Percentiles rank a stretch among this genome's conserved stretches.
Evolutionary conservation across 106 monocot genomes (phyloP).

Genomic region (Xerophyta viscosa): DNA sequence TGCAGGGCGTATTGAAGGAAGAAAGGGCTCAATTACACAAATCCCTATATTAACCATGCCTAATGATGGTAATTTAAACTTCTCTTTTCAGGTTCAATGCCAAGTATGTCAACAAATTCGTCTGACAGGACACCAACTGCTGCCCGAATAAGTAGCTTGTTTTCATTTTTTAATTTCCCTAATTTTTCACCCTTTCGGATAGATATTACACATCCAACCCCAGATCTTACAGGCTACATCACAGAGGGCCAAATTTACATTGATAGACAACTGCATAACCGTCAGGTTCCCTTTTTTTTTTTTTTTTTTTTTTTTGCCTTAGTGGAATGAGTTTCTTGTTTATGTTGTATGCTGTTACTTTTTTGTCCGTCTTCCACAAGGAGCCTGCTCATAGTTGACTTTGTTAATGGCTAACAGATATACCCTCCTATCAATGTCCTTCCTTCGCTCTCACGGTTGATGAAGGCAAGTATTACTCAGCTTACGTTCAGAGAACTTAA

Average conservation of each 20-base stretch:
- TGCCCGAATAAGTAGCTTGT: too few species aligned
- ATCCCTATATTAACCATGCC: conserved; percentile 99
- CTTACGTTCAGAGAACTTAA: too few species aligned
- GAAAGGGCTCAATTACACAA: conserved; percentile 97
- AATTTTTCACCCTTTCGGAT: conserved; percentile 6
- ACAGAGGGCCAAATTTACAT: conserved; percentile 99
- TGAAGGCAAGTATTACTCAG: conserved; percentile 50
- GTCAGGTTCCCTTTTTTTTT: conserved; percentile 51
- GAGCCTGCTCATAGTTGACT: background rate
- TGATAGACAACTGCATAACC: conserved; percentile 92
- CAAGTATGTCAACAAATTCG: too few species aligned
- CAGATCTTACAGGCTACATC: conserved; percentile 98
- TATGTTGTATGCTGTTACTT: too few species aligned
- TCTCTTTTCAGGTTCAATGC: too few species aligned
- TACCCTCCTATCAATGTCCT: conserved; percentile 77
- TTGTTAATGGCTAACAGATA: conserved; percentile 41
- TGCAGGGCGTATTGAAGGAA: conserved; percentile 98
- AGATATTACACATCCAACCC: conserved; percentile 99
- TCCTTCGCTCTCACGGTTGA: conserved; percentile 73
- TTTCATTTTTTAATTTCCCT: too few species aligned
- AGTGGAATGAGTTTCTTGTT: too few species aligned
- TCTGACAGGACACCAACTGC: too few species aligned
- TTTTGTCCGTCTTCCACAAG: too few species aligned
- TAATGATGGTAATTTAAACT: conserved; percentile 72
- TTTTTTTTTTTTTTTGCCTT: too few species aligned